Conservation (phyloP, 371 early-diverging fungal genomes). For the Mortierella sp. region DNA sequence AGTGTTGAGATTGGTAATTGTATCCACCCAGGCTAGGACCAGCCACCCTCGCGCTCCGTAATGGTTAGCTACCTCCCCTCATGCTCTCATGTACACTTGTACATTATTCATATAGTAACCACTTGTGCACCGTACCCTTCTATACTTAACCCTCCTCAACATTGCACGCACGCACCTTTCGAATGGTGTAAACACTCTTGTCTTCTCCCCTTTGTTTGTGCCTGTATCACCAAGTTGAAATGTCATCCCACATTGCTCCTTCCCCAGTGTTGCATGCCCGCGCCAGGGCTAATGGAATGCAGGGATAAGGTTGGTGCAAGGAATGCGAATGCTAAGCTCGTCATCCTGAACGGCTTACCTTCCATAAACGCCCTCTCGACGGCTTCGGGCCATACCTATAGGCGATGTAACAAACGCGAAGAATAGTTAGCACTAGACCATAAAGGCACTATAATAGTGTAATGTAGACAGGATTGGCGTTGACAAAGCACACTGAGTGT, state of each 20-base stretch:
- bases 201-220: slow-evolving; percentile 3
- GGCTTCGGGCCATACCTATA: slow-evolving; percentile 78
- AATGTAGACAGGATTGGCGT: background rate
- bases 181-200: no score
- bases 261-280: background rate
- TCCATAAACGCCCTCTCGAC: slow-evolving; percentile 77
- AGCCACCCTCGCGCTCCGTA: no score
- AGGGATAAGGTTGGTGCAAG: slow-evolving; percentile 6
- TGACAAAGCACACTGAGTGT: background rate
- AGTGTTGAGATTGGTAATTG: no score
- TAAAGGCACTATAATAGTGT: background rate
- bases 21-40: no score
- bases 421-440: background rate
- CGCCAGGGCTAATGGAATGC: slow-evolving; percentile 13
- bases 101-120: no score
- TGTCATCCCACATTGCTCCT: slow-evolving; percentile 25
- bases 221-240: slow-evolving; percentile 6
- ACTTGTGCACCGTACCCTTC: no score
- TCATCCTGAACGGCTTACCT: slow-evolving; percentile 54
- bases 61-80: no score
- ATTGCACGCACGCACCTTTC: no score
- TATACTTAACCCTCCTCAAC: no score
- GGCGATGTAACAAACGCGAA: background rate
- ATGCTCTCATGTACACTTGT: no score
- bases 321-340: slow-evolving; percentile 3